Evolutionary conservation across 2,329 filamentous ascomycete species (phyloP).

Genomic region (Venturia carpophila): DNA sequence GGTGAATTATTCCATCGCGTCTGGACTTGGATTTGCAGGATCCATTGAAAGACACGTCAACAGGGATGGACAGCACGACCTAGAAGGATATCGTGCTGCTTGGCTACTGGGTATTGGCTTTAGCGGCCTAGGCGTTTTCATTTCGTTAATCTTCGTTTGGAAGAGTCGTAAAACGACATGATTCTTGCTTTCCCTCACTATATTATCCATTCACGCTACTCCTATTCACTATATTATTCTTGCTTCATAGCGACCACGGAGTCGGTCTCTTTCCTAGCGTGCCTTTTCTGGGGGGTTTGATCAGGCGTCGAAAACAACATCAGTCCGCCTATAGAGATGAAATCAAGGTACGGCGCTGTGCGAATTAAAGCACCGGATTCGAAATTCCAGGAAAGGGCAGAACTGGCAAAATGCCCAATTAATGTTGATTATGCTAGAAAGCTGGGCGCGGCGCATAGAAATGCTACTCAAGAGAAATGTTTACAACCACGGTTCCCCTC

Average conservation of each 20-base stretch:
- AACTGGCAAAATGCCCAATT: background rate
- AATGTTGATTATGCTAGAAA: background rate
- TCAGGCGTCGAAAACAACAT: background rate
- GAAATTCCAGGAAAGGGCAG: background rate
- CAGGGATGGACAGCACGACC: background rate
- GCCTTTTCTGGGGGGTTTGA: background rate
- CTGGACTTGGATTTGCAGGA: conserved; percentile 58
- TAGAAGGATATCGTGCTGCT: conserved; percentile 15
- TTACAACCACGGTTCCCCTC: background rate
- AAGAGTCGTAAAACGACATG: conserved; percentile 3
- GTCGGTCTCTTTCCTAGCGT: background rate
- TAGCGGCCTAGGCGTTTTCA: conserved; percentile 17
- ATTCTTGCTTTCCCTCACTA: background rate
- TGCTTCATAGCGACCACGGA: background rate
- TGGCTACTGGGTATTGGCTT: conserved; percentile 17
- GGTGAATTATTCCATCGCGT: conserved; percentile 60
- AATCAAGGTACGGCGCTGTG: background rate
- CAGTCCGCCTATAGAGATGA: background rate
- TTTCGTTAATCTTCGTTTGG: conserved; percentile 18
- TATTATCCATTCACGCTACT: background rate
- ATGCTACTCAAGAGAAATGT: background rate
- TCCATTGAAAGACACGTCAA: conserved; percentile 11
- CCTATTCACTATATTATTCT: background rate
- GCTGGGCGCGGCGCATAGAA: background rate
- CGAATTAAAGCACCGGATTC: conserved; percentile 1